A percentile compares a stretch with the other conserved stretches of the same genome.
These are phyloP conservation scores for Alternaria infectoria DNA, from an alignment of 2,329 filamentous ascomycete species.

Conservation along the genomic window DNA sequence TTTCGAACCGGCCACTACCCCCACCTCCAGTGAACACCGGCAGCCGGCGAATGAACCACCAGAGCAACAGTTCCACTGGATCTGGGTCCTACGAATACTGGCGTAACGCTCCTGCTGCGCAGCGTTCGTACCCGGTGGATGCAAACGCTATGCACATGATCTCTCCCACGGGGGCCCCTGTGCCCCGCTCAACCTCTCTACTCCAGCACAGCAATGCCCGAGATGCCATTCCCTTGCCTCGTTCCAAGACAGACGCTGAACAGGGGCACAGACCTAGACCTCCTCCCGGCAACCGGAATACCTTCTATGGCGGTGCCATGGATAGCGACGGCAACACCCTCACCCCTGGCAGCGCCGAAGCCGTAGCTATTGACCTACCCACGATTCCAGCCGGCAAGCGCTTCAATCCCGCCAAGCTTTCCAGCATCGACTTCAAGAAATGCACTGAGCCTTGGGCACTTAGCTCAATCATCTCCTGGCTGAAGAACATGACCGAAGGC, in stretches of 20 bases:
- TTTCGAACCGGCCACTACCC: conserved; percentile 66
- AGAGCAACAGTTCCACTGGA: conserved; percentile 39
- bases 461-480: conserved; percentile 84
- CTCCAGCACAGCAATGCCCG: conserved; percentile 83
- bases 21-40: conserved; percentile 67
- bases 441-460: conserved; percentile 93
- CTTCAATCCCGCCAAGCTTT: conserved; percentile 85
- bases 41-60: conserved; percentile 52
- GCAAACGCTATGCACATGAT: conserved; percentile 40
- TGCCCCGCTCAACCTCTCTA: conserved; percentile 64
- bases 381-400: conserved; percentile 79
- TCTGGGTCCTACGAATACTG: conserved; percentile 56
- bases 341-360: conserved; percentile 56
- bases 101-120: conserved; percentile 41
- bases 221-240: conserved; percentile 77
- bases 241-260: conserved; percentile 93
- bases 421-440: conserved; percentile 78
- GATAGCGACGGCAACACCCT: conserved; percentile 61
- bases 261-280: conserved; percentile 57
- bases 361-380: conserved; percentile 79
- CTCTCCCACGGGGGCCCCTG: conserved; percentile 39
- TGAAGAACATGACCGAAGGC: conserved; percentile 87
- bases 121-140: conserved; percentile 40
- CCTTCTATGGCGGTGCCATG: conserved; percentile 41
- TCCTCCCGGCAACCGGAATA: conserved; percentile 38